Evolutionary conservation across 176 grass and related monocot genomes (phyloP).

Genomic region (Lolium multiflorum): DNA sequence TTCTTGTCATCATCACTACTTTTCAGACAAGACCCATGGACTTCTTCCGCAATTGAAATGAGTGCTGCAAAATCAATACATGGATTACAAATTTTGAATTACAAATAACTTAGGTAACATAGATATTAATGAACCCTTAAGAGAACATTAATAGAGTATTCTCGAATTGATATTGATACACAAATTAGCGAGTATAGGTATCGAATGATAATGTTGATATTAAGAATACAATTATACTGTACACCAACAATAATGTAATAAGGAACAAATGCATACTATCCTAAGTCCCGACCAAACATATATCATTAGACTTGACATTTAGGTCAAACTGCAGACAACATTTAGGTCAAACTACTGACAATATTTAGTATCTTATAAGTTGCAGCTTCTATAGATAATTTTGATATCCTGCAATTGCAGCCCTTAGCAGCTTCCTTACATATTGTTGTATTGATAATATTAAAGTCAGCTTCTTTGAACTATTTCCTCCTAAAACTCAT

Average conservation of each 20-base stretch:
- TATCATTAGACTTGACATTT: too few species aligned
- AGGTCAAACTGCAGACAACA: too few species aligned
- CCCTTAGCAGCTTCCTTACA: background rate
- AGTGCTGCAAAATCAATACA: conserved; percentile 41
- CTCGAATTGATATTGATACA: background rate
- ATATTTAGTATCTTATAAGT: background rate
- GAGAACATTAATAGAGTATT: background rate
- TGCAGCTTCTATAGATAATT: background rate
- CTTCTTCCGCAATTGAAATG: conserved; percentile 55
- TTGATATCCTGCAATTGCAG: background rate
- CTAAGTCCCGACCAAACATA: too few species aligned
- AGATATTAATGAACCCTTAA: background rate
- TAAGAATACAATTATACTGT: background rate
- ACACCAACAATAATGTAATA: too few species aligned
- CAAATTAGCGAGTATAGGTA: background rate
- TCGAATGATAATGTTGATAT: background rate
- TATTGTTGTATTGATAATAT: conserved; percentile 4
- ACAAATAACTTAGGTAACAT: conserved; percentile 22
- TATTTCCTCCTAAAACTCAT: background rate
- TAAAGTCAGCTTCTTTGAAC: background rate
- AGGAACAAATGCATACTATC: too few species aligned
- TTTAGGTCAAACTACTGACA: too few species aligned
- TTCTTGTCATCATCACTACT: conserved; percentile 93
- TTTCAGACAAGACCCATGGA: conserved; percentile 71
- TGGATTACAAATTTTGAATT: conserved; percentile 27